Conservation (phyloP, 768 basidiomycete genomes). For the Boletus fagicola region DNA sequence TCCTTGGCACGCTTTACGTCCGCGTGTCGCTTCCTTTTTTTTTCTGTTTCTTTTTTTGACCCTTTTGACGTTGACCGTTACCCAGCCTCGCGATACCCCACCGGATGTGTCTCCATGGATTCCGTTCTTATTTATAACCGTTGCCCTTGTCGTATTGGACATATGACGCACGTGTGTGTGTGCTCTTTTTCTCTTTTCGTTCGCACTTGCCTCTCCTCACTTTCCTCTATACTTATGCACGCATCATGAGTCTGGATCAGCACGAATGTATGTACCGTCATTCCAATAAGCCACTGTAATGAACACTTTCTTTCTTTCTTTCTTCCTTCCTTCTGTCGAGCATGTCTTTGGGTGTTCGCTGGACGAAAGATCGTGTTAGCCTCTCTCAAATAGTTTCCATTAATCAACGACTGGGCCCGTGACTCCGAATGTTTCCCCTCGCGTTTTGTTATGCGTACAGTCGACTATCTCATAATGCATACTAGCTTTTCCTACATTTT, state of each 20-base stretch:
- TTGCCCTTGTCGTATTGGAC: conserved; percentile 4
- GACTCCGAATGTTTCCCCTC: not conserved
- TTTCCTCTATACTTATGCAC: conserved; percentile 20
- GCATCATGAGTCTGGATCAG: conserved; percentile 8
- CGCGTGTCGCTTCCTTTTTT: not conserved
- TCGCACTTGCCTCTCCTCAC: not conserved
- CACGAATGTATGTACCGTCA: conserved; percentile 22
- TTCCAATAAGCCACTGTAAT: conserved; percentile 10
- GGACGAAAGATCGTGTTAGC: not conserved
- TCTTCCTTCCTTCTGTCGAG: no score
- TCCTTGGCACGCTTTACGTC: not conserved
- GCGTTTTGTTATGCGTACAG: no score
- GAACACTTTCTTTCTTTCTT: not conserved
- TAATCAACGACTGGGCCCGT: no score
- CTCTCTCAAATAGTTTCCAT: not conserved
- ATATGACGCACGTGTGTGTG: not conserved
- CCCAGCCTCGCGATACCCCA: conserved; percentile 29
- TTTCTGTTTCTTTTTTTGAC: not conserved
- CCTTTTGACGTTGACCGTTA: conserved; percentile 20
- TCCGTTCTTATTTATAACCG: conserved; percentile 11
- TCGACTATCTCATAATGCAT: no score
- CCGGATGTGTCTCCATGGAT: conserved; percentile 9
- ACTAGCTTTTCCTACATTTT: no score
- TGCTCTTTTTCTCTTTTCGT: not conserved
- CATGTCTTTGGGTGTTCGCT: not conserved